Conservation (phyloP, 148 eudicot genomes). For the Rhododendron mucronatum region DNA sequence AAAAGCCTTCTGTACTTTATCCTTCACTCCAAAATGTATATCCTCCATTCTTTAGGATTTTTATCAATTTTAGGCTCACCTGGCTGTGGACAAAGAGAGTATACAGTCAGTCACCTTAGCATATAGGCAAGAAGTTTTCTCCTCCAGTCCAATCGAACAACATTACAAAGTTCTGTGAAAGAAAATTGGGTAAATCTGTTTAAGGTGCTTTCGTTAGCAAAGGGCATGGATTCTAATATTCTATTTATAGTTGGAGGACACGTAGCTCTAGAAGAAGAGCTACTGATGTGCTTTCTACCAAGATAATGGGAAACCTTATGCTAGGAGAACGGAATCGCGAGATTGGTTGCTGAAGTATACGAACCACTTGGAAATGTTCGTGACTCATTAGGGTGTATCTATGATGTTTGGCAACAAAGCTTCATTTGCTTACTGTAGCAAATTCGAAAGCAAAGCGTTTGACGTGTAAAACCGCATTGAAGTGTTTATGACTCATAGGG, state of each 20-base stretch:
- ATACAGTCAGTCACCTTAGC: background rate
- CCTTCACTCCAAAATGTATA: background rate
- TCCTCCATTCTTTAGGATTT: background rate
- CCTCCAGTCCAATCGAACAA: background rate
- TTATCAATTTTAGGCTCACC: background rate
- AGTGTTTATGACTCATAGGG: background rate
- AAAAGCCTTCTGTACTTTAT: background rate
- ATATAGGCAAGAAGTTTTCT: background rate
- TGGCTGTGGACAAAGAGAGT: background rate
- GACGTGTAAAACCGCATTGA: background rate
- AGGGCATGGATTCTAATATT: background rate
- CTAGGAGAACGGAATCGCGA: background rate
- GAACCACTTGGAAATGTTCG: background rate
- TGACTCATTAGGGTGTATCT: background rate
- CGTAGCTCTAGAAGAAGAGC: background rate
- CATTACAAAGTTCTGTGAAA: background rate
- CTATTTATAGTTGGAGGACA: background rate
- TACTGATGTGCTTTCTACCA: background rate
- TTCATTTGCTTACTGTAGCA: background rate
- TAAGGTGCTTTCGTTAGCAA: background rate
- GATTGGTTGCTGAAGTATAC: background rate
- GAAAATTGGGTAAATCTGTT: background rate
- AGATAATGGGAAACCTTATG: background rate
- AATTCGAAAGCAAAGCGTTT: background rate
- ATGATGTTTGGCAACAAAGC: background rate